Evolutionary conservation across 352 stramenopile genomes (phyloP).

Genomic region (Pythium graminicola): DNA sequence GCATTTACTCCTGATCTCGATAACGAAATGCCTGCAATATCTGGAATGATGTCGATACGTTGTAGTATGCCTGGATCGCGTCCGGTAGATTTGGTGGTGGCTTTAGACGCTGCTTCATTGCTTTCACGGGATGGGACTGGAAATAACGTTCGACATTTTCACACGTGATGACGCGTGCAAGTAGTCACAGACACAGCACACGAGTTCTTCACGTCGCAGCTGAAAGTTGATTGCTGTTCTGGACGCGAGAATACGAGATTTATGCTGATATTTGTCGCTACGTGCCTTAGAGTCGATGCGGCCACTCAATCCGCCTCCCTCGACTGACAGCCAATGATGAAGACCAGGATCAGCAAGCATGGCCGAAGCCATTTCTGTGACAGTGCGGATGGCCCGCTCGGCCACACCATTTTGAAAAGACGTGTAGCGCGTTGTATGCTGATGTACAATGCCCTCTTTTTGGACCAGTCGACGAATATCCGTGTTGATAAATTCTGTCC

Average conservation of each 20-base stretch:
- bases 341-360: constrained; percentile 18
- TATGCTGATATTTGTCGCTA: no score
- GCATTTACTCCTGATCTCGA: no score
- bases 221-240: no score
- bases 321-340: background rate
- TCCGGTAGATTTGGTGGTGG: background rate
- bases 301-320: constrained; percentile 10
- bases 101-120: background rate
- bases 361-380: constrained; percentile 18
- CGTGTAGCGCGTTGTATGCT: constrained; percentile 14
- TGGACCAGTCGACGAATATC: constrained; percentile 9
- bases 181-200: background rate
- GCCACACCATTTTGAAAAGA: constrained; percentile 23
- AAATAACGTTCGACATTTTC: background rate
- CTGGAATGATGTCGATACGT: background rate
- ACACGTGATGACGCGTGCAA: background rate
- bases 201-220: no score
- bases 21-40: no score
- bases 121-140: background rate
- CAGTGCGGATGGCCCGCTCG: constrained; percentile 19
- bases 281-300: no score
- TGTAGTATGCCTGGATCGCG: background rate
- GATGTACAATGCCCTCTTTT: constrained; percentile 14
- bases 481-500: constrained; percentile 21
- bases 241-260: background rate